These are phyloP conservation scores for Chenopodium suecicum DNA, from an alignment of 148 eudicot genomes.

Conservation along the genomic window DNA sequence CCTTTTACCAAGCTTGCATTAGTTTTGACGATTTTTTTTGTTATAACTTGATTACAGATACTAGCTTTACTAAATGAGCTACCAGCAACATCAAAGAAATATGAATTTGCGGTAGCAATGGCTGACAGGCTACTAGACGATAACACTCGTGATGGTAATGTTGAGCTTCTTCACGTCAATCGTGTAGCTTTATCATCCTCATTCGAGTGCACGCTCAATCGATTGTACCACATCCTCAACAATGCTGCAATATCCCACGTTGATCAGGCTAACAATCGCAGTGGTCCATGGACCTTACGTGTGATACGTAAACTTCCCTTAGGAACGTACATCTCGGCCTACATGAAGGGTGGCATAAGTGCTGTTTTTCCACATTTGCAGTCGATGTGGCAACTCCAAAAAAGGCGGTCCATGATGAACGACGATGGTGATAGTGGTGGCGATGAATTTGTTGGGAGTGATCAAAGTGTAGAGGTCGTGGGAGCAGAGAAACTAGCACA, in stretches of 20 bases:
- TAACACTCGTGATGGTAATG: constrained; percentile 2
- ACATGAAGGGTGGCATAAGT: constrained; percentile 22
- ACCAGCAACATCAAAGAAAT: constrained; percentile 19
- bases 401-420: neutral
- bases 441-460: neutral
- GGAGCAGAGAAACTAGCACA: constrained; percentile 18
- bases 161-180: constrained; percentile 11
- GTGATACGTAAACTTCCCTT: constrained; percentile 15
- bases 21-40: too few relatives aligned
- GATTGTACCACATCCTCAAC: neutral
- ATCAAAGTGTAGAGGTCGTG: constrained; percentile 17
- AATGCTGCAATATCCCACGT: neutral
- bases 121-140: constrained; percentile 21
- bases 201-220: constrained; percentile 5
- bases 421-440: neutral
- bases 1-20: too few relatives aligned
- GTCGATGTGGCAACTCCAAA: constrained; percentile 1
- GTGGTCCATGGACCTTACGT: constrained; percentile 7
- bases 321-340: constrained; percentile 19
- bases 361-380: constrained; percentile 13
- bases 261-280: neutral
- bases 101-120: constrained; percentile 25
- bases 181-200: constrained; percentile 8
- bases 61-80: constrained; percentile 15
- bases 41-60: neutral